phyloP scores from a whole-genome alignment of 1,139 yeast species.

The Debaryomyces singareniensis region DNA sequence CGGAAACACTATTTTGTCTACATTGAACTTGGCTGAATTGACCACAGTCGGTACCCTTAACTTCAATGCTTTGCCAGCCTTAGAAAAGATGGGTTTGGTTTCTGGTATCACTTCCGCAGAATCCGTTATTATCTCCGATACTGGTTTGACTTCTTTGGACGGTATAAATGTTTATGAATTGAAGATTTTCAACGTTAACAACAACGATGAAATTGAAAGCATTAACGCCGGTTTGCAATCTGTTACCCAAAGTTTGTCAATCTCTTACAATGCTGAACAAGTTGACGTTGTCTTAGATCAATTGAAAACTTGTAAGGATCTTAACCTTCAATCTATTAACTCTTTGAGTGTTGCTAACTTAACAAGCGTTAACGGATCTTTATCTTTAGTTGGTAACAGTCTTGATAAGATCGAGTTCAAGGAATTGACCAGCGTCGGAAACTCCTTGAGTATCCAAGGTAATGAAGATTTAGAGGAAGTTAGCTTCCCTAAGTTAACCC shows the following conservation, averaged over 20 bases:
- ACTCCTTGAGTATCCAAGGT: slow-evolving; percentile 68
- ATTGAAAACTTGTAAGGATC: slow-evolving; percentile 78
- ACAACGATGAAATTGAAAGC: slow-evolving; percentile 61
- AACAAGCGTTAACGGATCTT: slow-evolving; percentile 67
- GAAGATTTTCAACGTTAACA: slow-evolving; percentile 78
- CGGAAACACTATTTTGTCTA: slow-evolving; percentile 59
- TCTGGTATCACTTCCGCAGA: slow-evolving; percentile 72
- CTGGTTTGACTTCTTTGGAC: slow-evolving; percentile 67
- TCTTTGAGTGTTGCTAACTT: slow-evolving; percentile 67
- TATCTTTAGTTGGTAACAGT: slow-evolving; percentile 66
- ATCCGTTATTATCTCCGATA: slow-evolving; percentile 74
- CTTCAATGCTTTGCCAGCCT: slow-evolving; percentile 82
- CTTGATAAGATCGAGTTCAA: slow-evolving; percentile 54
- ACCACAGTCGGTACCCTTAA: slow-evolving; percentile 73
- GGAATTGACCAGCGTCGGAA: slow-evolving; percentile 61
- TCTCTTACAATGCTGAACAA: slow-evolving; percentile 78
- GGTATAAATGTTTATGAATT: slow-evolving; percentile 77
- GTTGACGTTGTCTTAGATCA: slow-evolving; percentile 63
- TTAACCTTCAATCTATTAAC: slow-evolving; percentile 73
- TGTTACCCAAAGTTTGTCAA: slow-evolving; percentile 68
- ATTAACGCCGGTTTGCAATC: slow-evolving; percentile 67
- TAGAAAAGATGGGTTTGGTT: slow-evolving; percentile 63
- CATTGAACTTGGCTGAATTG: slow-evolving; percentile 72
- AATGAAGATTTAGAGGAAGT: slow-evolving; percentile 67
- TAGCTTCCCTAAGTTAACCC: slow-evolving; percentile 62